phyloP scores from a whole-genome alignment of 345 rosid species.

The Camelina laxa region DNA sequence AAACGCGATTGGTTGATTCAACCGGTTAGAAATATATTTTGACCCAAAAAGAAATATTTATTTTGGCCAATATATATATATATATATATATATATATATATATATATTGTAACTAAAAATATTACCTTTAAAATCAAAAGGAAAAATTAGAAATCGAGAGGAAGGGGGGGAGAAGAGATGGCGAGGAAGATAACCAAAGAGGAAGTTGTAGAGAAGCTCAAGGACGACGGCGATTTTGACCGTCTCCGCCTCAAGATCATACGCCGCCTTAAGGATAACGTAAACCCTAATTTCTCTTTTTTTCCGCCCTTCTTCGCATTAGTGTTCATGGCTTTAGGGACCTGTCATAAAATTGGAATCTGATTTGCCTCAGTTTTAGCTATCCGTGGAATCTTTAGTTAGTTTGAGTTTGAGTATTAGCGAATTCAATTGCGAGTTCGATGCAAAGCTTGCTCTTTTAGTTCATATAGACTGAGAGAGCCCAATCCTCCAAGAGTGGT shows the following conservation, averaged over 20 bases:
- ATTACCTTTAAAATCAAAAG: background rate
- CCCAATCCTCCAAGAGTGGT: background rate
- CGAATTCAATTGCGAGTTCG: background rate
- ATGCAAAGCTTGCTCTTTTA: conserved; percentile 8
- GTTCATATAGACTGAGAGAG: background rate
- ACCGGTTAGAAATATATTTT: too few relatives aligned
- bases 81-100: too few relatives aligned
- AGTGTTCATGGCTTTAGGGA: background rate
- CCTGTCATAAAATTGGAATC: background rate
- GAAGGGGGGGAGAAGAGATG: conserved; percentile 14
- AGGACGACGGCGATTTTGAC: conserved; percentile 86
- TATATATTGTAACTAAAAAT: background rate
- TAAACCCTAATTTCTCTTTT: conserved; percentile 24
- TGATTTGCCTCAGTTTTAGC: conserved; percentile 7
- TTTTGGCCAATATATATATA: too few relatives aligned
- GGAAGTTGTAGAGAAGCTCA: conserved; percentile 74
- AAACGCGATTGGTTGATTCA: too few relatives aligned
- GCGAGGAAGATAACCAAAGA: conserved; percentile 56
- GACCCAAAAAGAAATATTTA: too few relatives aligned
- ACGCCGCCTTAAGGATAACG: conserved; percentile 87
- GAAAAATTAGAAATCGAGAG: background rate
- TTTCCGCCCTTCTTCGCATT: background rate
- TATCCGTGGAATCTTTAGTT: background rate
- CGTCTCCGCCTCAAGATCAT: conserved; percentile 84
- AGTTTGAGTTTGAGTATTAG: conserved; percentile 7